A percentile compares a stretch with the other conserved stretches of the same genome.
These are phyloP conservation scores for Aspergillus spinulosporus DNA, from an alignment of 2,329 filamentous ascomycete genomes.

Conservation along the genomic window DNA sequence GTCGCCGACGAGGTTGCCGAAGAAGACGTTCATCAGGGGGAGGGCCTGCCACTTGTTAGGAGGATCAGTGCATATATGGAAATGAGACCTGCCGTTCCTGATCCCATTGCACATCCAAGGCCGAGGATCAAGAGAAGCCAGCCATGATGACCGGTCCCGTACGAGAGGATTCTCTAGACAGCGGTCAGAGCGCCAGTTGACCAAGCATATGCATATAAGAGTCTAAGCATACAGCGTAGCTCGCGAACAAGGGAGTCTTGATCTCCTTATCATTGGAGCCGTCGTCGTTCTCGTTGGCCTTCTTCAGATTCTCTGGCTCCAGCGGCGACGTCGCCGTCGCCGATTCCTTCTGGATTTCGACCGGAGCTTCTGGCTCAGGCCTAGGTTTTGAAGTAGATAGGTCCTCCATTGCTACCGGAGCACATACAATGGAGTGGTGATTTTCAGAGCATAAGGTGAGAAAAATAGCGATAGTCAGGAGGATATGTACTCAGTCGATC, in stretches of 20 bases:
- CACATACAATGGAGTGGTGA: neutral
- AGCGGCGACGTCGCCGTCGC: neutral
- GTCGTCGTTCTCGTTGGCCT: neutral
- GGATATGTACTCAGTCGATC: neutral
- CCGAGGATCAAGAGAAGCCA: conserved; percentile 11
- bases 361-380: too few species aligned
- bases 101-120: conserved; percentile 24
- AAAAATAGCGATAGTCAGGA: neutral
- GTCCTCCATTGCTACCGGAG: neutral
- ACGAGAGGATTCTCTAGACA: conserved; percentile 18
- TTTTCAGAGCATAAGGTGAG: neutral
- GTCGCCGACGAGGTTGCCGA: conserved; percentile 56
- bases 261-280: neutral
- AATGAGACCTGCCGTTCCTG: conserved; percentile 25
- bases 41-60: conserved; percentile 19
- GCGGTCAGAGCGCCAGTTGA: neutral
- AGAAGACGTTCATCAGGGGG: conserved; percentile 61
- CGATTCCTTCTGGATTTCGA: neutral
- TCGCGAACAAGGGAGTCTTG: conserved; percentile 4
- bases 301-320: neutral
- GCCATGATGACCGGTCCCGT: conserved; percentile 21
- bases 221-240: neutral
- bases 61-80: neutral
- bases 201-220: neutral
- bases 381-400: neutral